phyloP scores from a whole-genome alignment of 495 filamentous ascomycete genomes.

The Lepraria neglecta region DNA sequence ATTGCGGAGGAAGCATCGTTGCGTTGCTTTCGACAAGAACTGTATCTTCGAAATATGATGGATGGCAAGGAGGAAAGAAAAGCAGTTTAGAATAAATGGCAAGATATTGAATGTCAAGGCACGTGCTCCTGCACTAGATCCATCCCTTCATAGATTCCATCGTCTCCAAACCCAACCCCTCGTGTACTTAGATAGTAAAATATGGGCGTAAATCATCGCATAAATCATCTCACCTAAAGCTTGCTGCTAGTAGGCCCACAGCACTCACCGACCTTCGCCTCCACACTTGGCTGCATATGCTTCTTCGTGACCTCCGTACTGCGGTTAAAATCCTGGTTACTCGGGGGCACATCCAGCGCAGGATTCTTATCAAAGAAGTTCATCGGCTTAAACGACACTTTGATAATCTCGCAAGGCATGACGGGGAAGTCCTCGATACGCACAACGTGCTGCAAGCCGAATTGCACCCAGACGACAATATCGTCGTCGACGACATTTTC shows the following conservation, averaged over 20 bases:
- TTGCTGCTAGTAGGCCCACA: constrained; percentile 5
- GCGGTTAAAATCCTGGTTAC: constrained; percentile 46
- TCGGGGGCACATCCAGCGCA: constrained; percentile 64
- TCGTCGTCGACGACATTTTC: constrained; percentile 48
- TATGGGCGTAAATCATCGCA: too few species aligned
- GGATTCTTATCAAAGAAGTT: constrained; percentile 74
- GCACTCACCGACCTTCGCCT: constrained; percentile 30
- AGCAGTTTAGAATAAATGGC: too few species aligned
- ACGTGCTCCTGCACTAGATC: too few species aligned
- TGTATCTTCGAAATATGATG: too few species aligned
- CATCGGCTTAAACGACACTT: constrained; percentile 58
- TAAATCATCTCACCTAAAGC: background rate
- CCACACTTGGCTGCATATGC: constrained; percentile 28
- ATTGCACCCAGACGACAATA: constrained; percentile 56
- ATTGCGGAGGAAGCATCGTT: too few species aligned
- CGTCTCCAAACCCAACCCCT: too few species aligned
- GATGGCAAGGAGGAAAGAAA: too few species aligned
- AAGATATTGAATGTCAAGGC: too few species aligned
- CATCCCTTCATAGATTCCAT: too few species aligned
- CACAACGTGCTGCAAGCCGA: constrained; percentile 57
- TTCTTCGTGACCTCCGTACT: constrained; percentile 40
- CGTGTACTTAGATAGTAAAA: too few species aligned
- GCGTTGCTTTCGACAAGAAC: too few species aligned
- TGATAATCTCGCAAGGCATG: constrained; percentile 60
- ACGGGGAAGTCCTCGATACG: constrained; percentile 58